Percentiles rank a stretch among this genome's conserved stretches.
These are phyloP conservation scores for Globisporangium nagaii DNA, from an alignment of 352 stramenopile genomes.

Conservation along the genomic window DNA sequence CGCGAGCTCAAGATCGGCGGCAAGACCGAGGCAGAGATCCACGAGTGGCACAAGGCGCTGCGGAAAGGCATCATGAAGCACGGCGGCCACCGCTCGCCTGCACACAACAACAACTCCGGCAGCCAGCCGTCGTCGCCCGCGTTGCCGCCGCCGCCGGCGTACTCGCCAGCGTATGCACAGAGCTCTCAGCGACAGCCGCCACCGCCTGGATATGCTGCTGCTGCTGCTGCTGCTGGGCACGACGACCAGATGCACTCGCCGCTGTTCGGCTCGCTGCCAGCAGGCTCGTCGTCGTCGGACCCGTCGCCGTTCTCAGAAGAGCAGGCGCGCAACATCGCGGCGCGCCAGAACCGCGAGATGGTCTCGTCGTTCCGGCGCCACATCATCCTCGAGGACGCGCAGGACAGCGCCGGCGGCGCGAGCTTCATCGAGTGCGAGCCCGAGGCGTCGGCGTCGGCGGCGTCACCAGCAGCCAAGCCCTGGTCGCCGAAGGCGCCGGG, in stretches of 20 bases:
- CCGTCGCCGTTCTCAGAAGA: conserved; percentile 3
- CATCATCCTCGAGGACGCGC: conserved; percentile 57
- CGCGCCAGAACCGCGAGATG: conserved; percentile 22
- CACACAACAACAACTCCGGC: conserved; percentile 7
- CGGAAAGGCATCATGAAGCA: conserved; percentile 32
- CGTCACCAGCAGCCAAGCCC: conserved; percentile 36
- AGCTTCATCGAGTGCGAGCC: conserved; percentile 62
- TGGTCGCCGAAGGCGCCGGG: conserved; percentile 63
- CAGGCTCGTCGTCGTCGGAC: background rate
- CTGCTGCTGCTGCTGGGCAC: background rate
- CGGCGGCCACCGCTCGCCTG: conserved; percentile 23
- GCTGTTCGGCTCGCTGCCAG: conserved; percentile 8
- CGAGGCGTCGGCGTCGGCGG: conserved; percentile 8
- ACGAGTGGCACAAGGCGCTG: conserved; percentile 68
- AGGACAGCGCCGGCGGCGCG: conserved; percentile 42
- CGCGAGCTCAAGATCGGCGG: conserved; percentile 60
- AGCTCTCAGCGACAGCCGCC: background rate
- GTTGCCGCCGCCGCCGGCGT: background rate
- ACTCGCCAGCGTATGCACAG: background rate
- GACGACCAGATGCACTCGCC: conserved; percentile 6
- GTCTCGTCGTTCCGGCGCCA: conserved; percentile 46
- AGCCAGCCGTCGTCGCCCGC: background rate
- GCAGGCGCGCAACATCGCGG: conserved; percentile 11
- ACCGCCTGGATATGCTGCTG: no score
- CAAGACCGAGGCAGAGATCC: conserved; percentile 58